These are phyloP conservation scores for Nannizzia gypsea DNA, from an alignment of 2,329 filamentous ascomycete species.

Conservation along the genomic window DNA sequence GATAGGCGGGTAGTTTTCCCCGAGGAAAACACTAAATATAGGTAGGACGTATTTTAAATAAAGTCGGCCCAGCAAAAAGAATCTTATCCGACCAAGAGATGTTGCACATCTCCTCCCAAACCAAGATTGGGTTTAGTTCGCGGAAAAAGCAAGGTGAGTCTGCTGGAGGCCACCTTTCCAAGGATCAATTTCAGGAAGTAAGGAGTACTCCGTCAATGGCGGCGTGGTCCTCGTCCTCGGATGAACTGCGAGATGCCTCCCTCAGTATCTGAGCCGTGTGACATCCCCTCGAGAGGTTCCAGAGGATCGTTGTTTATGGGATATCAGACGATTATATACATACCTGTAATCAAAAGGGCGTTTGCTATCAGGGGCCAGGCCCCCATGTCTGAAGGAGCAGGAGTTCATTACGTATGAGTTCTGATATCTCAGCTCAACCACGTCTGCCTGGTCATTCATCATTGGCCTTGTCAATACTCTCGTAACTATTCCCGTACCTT, in stretches of 20 bases:
- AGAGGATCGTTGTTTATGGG: neutral
- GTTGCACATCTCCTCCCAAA: neutral
- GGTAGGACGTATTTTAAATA: slow-evolving; percentile 1
- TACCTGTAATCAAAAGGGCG: neutral
- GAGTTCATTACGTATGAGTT: neutral
- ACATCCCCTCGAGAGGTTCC: neutral
- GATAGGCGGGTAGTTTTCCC: neutral
- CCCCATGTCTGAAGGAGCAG: neutral
- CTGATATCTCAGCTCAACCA: neutral
- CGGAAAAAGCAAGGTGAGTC: neutral
- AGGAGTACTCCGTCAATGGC: neutral
- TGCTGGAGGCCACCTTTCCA: neutral
- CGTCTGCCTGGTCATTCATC: neutral
- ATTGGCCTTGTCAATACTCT: neutral
- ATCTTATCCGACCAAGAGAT: neutral
- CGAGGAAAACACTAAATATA: slow-evolving; percentile 1
- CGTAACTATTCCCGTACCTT: neutral
- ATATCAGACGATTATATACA: neutral
- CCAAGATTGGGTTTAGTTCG: slow-evolving; percentile 2
- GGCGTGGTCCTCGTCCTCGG: neutral
- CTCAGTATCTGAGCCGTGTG: neutral
- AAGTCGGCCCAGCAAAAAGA: neutral
- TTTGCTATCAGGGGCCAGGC: neutral
- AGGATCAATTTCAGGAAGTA: neutral
- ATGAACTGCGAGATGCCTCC: neutral